Evolutionary conservation across 352 stramenopile species (phyloP), one percentile per base, ranked within the genome.

Genomic region (Pythium monospermum): DNA sequence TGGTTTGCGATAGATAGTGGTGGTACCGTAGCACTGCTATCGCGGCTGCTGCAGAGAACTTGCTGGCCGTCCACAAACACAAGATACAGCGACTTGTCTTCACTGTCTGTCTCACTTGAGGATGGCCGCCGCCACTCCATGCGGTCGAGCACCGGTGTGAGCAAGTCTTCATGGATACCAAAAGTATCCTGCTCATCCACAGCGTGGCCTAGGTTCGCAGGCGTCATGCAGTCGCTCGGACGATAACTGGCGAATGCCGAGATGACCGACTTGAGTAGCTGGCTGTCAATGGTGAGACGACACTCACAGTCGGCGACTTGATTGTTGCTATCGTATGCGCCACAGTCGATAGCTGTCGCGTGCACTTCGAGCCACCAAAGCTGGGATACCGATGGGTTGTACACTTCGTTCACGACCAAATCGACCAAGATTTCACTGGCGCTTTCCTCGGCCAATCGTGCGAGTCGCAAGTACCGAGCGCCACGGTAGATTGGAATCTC

Each of bases 361-460:
- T 64, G 59, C n/a, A 88, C 47, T 33, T 87, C 66, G 0, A 91
- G 31, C 75, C 75, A 91, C 75, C 79, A 88, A 8, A 77, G 38
- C 31, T 85, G 64, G 0, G 73, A 82, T 1, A 69, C 72, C 2
- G 69, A 62, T 11, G 64, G 62, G 31, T 65, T 47, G 31, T 74
- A 82, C 0, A 83, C 71, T 59, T 88, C 79, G 30, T 69, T 76
- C 26, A 87, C 61, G 1, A 63, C 60, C 11, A 87, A 22, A n/a
- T 83, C 75, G 1, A 56, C 48, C 0, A 80, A 54, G 6, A 68
- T 31, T 3, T 43, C 16, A 8, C 49, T 50, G 8, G 33, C 28
- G 13, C 25, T 3, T 7, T 25, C 22, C 25, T 25, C 4, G 30
- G 23, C 15, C 21, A 15, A 30, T 5, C 31, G 36, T 0, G 51